Evolutionary conservation across 176 grass and related monocot genomes (phyloP).

Genomic region (Oryza longistaminata): DNA sequence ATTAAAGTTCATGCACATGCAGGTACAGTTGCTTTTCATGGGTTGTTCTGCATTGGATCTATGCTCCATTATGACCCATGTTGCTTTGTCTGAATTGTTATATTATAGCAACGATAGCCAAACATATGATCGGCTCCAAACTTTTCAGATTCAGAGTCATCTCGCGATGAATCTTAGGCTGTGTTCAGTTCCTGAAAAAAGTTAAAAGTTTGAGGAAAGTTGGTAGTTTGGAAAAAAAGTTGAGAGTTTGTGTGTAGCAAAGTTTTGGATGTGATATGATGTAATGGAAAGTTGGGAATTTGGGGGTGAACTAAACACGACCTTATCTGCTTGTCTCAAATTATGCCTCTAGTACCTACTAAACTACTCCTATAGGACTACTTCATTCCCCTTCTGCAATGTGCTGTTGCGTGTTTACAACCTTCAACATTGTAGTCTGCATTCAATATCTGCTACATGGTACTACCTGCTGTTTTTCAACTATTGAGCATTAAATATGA

Average conservation of each 20-base stretch:
- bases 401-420: not conserved
- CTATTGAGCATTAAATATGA: not conserved
- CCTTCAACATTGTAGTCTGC: not conserved
- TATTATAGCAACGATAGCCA: not conserved
- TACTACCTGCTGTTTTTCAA: slow-evolving; percentile 15
- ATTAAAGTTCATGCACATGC: not conserved
- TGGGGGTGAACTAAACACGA: too few species aligned
- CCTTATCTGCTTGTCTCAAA: not conserved
- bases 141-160: not conserved
- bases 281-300: too few species aligned
- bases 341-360: not conserved
- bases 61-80: not conserved
- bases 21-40: slow-evolving; percentile 2
- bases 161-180: not conserved
- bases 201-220: too few species aligned
- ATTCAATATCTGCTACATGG: slow-evolving; percentile 1
- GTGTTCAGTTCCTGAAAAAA: too few species aligned
- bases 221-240: too few species aligned
- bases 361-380: not conserved
- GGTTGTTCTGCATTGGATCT: not conserved
- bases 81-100: not conserved
- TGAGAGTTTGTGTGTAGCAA: too few species aligned
- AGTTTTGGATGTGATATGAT: too few species aligned
- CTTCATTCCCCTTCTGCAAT: slow-evolving; percentile 15
- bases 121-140: not conserved